Evolutionary conservation across 2,329 filamentous ascomycete species (phyloP), one percentile per base, ranked within the genome.

Genomic region (Penicillium sp.): DNA sequence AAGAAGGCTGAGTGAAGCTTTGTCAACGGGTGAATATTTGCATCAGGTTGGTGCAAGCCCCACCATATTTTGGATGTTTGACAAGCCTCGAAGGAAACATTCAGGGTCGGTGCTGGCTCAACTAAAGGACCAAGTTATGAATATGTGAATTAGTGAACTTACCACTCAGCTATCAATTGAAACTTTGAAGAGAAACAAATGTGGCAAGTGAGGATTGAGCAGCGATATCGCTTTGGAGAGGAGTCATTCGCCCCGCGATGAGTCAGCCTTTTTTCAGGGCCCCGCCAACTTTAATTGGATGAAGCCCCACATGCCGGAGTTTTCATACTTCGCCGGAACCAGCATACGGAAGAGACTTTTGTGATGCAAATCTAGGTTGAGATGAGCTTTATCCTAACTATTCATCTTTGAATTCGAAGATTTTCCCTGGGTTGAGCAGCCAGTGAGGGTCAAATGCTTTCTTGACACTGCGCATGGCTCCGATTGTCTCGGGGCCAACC

Each of bases 381-480:
- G 23, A 41, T 46, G 38, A 30, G 26, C 7, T 31, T 8, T 62
- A 49, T 62, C 52, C 35, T 41, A 41, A 15, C 35, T 59, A 53
- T 55, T 70, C 55, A 47, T 66, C 62, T 56, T 73, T 62, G 45
- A 86, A 80, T 67, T 96, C 91, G 77, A 96, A 93, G 66, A 97
- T 94, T 81, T 96, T 96, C 1, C 92, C 92, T 0, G 93, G 93
- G 69, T 97, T 97, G 86, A 97, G 86, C 60, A 97, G 86, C 91
- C 93, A 96, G 54, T 88, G 78, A 1, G 93, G 93, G 80, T 97
- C 93, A 51, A 97, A 80, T 9, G 92, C 87, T n/a, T 81, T 77
- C 79, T 97, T 97, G 75, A 97, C 88, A 65, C 86, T 88, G 71
- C 87, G 89, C 93, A 97, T 97, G 23, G 96, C 89, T 19, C 85